Percentiles rank a stretch among this genome's conserved stretches.
These are phyloP conservation scores for Myochromella boudieri DNA, from an alignment of 768 basidiomycete genomes.

Conservation along the genomic window DNA sequence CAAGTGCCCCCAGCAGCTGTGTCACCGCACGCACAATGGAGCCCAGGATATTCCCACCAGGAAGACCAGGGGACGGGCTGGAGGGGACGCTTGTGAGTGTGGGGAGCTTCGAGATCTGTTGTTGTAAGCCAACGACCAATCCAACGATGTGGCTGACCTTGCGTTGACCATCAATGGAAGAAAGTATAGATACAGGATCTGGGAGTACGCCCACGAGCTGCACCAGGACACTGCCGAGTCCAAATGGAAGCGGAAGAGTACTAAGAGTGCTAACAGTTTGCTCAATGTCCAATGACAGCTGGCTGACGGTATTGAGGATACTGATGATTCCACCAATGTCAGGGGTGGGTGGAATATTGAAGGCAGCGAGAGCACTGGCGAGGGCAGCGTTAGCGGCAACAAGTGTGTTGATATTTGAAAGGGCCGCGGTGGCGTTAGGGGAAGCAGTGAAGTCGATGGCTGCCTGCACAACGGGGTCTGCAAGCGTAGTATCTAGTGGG, in stretches of 20 bases:
- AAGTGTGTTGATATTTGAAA: not conserved
- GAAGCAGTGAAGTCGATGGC: constrained; percentile 12
- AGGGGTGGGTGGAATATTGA: not conserved
- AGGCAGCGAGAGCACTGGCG: not conserved
- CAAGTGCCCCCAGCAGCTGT: not conserved
- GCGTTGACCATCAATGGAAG: not conserved
- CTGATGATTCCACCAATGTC: not conserved
- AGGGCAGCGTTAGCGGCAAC: constrained; percentile 1
- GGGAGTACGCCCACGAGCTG: not conserved
- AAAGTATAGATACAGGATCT: no score
- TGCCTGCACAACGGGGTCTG: constrained; percentile 6
- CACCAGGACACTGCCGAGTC: not conserved
- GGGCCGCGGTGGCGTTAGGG: constrained; percentile 13
- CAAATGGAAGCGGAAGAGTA: not conserved
- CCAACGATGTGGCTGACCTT: constrained; percentile 1
- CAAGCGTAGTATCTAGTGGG: not conserved
- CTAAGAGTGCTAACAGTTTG: not conserved
- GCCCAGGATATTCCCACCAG: not conserved
- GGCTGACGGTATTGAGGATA: constrained; percentile 4
- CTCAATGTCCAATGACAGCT: not conserved
- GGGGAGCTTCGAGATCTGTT: not conserved
- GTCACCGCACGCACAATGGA: not conserved
- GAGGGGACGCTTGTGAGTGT: not conserved
- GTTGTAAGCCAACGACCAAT: not conserved
- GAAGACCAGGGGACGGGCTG: constrained; percentile 3